Percentiles rank a stretch among this genome's conserved stretches.
phyloP scores from a whole-genome alignment of 352 stramenopile species.

The Phytophthora niederhauseri region DNA sequence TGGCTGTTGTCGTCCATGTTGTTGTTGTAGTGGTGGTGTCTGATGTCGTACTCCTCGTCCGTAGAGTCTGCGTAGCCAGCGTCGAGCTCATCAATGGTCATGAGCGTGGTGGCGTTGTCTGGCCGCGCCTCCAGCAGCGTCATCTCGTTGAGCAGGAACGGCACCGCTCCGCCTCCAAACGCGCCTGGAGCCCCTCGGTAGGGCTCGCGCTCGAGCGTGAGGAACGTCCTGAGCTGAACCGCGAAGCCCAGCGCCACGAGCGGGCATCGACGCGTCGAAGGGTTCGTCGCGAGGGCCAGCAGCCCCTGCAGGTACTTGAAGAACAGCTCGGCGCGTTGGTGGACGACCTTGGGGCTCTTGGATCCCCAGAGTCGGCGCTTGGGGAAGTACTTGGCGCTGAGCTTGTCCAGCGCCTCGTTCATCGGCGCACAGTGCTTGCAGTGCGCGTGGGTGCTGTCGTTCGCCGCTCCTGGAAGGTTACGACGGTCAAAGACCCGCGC shows the following conservation, averaged over 20 bases:
- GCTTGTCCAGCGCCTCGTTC: slow-evolving; percentile 44
- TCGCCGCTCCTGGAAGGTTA: slow-evolving; percentile 17
- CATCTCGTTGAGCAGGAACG: slow-evolving; percentile 54
- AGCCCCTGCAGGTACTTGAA: slow-evolving; percentile 63
- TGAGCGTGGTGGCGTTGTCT: slow-evolving; percentile 50
- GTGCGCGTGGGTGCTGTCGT: slow-evolving; percentile 36
- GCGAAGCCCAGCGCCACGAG: slow-evolving; percentile 57
- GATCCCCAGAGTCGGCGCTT: slow-evolving; percentile 68
- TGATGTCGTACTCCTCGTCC: slow-evolving; percentile 38
- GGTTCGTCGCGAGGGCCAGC: slow-evolving; percentile 54
- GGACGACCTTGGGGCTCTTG: slow-evolving; percentile 46
- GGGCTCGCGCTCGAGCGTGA: slow-evolving; percentile 55
- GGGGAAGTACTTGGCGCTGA: slow-evolving; percentile 56
- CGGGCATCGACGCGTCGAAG: slow-evolving; percentile 60
- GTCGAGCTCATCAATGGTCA: slow-evolving; percentile 55
- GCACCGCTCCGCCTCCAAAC: slow-evolving; percentile 42
- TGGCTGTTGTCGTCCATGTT: slow-evolving; percentile 15
- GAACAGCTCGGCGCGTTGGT: slow-evolving; percentile 53
- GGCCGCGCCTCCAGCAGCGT: slow-evolving; percentile 34
- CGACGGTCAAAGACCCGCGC: slow-evolving; percentile 47
- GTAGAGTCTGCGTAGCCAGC: slow-evolving; percentile 18
- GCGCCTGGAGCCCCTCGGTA: slow-evolving; percentile 47
- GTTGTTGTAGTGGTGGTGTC: slow-evolving; percentile 10
- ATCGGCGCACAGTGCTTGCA: slow-evolving; percentile 70
- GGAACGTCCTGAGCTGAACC: slow-evolving; percentile 62